These are phyloP conservation scores for Citeromyces hawaiiensis DNA, from an alignment of 1,139 yeast species.

Conservation along the genomic window DNA sequence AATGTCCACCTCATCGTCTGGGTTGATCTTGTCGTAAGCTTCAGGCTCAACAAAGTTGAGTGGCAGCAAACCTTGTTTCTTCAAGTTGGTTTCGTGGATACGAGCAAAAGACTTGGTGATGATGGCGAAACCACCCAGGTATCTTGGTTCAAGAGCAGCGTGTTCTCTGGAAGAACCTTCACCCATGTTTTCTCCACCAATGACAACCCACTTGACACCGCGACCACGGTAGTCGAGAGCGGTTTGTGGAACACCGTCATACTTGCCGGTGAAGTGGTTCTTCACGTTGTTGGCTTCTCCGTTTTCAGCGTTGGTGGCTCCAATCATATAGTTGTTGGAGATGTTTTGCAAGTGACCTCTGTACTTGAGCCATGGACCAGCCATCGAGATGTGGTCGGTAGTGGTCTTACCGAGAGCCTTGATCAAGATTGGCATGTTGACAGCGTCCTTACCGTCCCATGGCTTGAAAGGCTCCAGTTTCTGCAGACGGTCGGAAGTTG, in stretches of 20 bases:
- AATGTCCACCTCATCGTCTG: conserved; percentile 81
- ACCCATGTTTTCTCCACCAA: conserved; percentile 98
- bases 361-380: conserved; percentile 99
- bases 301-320: conserved; percentile 96
- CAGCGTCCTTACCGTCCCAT: conserved; percentile 96
- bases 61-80: conserved; percentile 97
- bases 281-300: conserved; percentile 86
- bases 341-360: conserved; percentile 99
- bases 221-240: conserved; percentile 91
- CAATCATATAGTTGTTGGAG: conserved; percentile 98
- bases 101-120: conserved; percentile 97
- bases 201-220: conserved; percentile 91
- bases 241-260: conserved; percentile 92
- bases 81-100: conserved; percentile 88
- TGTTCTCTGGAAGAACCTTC: conserved; percentile 99
- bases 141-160: conserved; percentile 99
- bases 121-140: conserved; percentile 96
- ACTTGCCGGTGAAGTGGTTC: conserved; percentile 87
- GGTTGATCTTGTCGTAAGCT: conserved; percentile 90
- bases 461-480: conserved; percentile 80
- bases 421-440: conserved; percentile 82
- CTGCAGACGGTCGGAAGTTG: conserved; percentile 84
- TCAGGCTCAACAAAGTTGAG: conserved; percentile 80
- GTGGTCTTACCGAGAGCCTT: conserved; percentile 97
- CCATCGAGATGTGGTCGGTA: conserved; percentile 98